Percentiles rank a stretch among this genome's conserved stretches.
Conservation (phyloP, 2,329 filamentous ascomycete species). For the Raffaelea ambrosiae region DNA sequence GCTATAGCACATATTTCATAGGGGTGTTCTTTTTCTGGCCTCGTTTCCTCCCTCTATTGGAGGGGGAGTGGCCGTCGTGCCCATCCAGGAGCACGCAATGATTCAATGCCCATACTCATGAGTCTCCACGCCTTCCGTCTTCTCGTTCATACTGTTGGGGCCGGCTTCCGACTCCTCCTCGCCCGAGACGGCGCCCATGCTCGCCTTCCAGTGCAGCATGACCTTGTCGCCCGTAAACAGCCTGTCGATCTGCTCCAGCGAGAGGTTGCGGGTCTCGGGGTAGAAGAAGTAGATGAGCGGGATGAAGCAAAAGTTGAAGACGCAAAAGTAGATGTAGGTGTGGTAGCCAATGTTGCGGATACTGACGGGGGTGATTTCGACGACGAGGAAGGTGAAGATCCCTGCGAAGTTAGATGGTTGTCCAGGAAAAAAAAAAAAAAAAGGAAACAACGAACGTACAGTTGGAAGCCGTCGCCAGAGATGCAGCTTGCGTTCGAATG, state of each 20-base stretch:
- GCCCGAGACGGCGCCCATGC: too few species aligned
- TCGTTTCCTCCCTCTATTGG: too few species aligned
- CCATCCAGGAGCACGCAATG: too few species aligned
- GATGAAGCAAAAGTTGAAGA: constrained; percentile 36
- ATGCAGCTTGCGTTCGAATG: constrained; percentile 12
- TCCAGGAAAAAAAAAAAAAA: not conserved
- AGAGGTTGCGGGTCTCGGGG: constrained; percentile 29
- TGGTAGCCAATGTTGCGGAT: constrained; percentile 38
- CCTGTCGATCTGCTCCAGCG: constrained; percentile 25
- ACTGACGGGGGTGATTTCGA: constrained; percentile 26
- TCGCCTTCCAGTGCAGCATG: constrained; percentile 4
- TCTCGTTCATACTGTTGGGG: too few species aligned
- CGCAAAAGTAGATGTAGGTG: constrained; percentile 44
- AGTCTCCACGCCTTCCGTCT: too few species aligned
- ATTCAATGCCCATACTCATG: too few species aligned
- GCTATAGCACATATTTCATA: too few species aligned
- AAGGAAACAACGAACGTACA: not conserved
- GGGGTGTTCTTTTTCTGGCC: too few species aligned
- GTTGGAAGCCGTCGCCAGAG: constrained; percentile 3
- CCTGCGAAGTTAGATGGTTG: not conserved
- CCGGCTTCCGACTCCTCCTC: too few species aligned
- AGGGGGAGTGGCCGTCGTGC: too few species aligned
- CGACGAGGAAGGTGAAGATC: constrained; percentile 21
- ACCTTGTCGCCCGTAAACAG: constrained; percentile 28
- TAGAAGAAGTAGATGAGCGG: constrained; percentile 40